phyloP scores from a whole-genome alignment of 441 rosid genomes.

The Rhodomyrtus psidioides region DNA sequence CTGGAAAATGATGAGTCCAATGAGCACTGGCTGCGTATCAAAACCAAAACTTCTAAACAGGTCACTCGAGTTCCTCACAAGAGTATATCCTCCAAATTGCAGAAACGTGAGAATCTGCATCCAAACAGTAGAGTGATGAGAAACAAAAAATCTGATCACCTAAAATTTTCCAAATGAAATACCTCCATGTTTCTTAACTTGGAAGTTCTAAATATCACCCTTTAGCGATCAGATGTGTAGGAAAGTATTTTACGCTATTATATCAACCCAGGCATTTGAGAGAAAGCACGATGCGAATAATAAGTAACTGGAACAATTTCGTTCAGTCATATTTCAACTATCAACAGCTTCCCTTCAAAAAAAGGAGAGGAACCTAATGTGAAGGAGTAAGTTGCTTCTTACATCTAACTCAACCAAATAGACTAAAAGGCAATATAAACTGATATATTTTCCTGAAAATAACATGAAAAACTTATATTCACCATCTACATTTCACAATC shows the following conservation, averaged over 20 bases:
- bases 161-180: not conserved
- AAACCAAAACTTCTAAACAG: slow-evolving; percentile 94
- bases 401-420: not conserved
- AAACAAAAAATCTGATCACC: not conserved
- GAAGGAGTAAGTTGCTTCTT: not conserved
- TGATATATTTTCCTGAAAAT: not conserved
- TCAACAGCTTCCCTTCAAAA: not conserved
- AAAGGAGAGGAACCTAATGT: not conserved
- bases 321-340: not conserved
- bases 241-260: not conserved
- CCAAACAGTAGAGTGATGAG: not conserved
- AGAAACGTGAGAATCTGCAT: slow-evolving; percentile 75
- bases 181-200: not conserved
- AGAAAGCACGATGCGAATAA: not conserved
- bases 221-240: not conserved
- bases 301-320: not conserved
- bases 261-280: not conserved
- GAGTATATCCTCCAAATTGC: slow-evolving; percentile 97
- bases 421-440: not conserved
- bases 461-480: not conserved
- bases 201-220: not conserved
- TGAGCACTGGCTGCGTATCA: slow-evolving; percentile 91
- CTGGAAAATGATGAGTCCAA: slow-evolving; percentile 96
- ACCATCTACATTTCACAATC: not conserved
- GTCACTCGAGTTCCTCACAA: slow-evolving; percentile 91